Evolutionary conservation across 129 eudicot species (phyloP), one percentile per base, ranked within the genome.

Genomic region (Helichrysum umbraculigerum): DNA sequence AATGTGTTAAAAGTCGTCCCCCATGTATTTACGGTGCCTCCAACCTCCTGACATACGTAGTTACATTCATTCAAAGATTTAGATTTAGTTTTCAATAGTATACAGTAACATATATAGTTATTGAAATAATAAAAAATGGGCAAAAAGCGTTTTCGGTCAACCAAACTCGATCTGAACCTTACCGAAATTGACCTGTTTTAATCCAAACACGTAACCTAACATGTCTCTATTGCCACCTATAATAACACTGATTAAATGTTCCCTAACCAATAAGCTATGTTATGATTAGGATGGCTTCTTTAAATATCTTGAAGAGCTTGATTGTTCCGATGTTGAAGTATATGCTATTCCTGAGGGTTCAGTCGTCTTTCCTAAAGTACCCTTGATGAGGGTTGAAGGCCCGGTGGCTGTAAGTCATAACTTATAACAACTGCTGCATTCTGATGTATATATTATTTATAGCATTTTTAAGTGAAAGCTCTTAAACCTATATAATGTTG

Each of bases 371-470:
- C 98, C 98, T 15, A 90, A 87, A 84, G 86, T 93, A 11, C 97
- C 97, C 54, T 83, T 93, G 83, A 83, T 93, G 92, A 87, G 97
- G 85, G 83, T 93, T 81, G 98, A 90, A 87, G 98, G 98, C 29
- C 97, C 98, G 37, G 91, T 90, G 33, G 92, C 96, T 42, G 98
- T 93, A 79, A 88, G 98, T 90, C 66, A 69, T 58, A 10, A 42
- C 14, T 90, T 61, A 69, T 57, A 7, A 54, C 10, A 54, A 61
- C 77, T 65, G 16, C 15, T 57, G 74, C 30, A 51, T 73, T 54
- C 64, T 76, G 25, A n/a, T n/a, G 44, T 32, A 69, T 32, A 69
- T 39, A 64, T 56, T 30, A 63, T 33, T 44, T 62, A 22, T 61
- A 70, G 65, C 32, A 5, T 17, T 12, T 57, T 56, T 1, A 54